A percentile compares a stretch with the other conserved stretches of the same genome.
Evolutionary conservation across 164 flowering plant genomes (phyloP).

Genomic region (Buxus sempervirens): DNA sequence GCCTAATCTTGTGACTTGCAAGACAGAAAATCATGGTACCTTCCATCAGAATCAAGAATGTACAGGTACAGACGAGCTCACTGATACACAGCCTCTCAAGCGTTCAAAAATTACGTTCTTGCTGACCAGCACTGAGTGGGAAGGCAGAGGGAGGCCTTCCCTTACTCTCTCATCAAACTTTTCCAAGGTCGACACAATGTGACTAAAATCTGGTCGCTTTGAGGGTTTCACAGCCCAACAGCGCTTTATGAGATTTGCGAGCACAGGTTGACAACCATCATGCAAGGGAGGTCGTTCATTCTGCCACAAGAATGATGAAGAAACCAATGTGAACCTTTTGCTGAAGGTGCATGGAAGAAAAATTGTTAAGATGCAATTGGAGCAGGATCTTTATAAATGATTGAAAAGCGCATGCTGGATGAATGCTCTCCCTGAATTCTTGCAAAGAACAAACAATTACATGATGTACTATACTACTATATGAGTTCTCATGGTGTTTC

Average conservation of each 20-base stretch:
- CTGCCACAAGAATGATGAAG: conserved; percentile 32
- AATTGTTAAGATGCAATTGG: no score
- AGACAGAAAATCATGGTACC: conserved; percentile 13
- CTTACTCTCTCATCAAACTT: conserved; percentile 74
- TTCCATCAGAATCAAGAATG: conserved; percentile 40
- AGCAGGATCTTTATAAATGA: no score
- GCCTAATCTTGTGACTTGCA: conserved; percentile 11
- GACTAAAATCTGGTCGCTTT: conserved; percentile 82
- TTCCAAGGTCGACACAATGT: conserved; percentile 70
- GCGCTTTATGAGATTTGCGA: conserved; percentile 79
- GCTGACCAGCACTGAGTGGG: conserved; percentile 46
- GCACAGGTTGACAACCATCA: conserved; percentile 78
- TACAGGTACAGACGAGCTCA: conserved; percentile 66
- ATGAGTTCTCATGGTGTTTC: no score
- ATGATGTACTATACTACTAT: no score
- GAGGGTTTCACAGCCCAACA: conserved; percentile 93
- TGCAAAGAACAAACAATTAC: no score
- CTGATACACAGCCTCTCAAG: conserved; percentile 61
- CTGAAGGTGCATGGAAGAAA: no score
- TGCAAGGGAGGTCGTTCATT: conserved; percentile 85
- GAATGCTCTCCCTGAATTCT: no score
- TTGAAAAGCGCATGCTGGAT: no score
- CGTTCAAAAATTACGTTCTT: conserved; percentile 48
- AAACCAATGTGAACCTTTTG: conserved; percentile 2
- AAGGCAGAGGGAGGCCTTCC: conserved; percentile 71